phyloP scores from a whole-genome alignment of 108 stramenopile species.

The Schizochytrium sp. region DNA sequence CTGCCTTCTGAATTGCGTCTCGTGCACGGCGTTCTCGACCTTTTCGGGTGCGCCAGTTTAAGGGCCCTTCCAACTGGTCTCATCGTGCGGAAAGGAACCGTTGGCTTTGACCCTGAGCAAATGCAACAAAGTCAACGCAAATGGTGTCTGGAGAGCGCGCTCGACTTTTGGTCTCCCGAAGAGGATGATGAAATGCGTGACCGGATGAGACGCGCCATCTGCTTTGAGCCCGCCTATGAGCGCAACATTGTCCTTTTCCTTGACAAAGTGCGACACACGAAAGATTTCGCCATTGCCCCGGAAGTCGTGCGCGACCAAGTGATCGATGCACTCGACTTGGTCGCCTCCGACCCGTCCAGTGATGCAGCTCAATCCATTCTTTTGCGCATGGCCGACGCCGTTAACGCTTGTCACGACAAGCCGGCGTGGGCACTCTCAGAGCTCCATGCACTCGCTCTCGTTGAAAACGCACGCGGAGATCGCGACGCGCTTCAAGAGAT shows the following conservation, averaged over 20 bases:
- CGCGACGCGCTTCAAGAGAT: neutral
- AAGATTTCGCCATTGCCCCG: neutral
- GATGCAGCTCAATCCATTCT: neutral
- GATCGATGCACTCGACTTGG: neutral
- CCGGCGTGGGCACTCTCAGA: neutral
- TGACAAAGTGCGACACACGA: neutral
- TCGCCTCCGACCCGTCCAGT: neutral
- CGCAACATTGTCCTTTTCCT: neutral
- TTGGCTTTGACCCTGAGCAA: neutral
- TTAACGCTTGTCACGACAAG: neutral
- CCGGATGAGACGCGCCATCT: neutral
- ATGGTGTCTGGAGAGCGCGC: neutral
- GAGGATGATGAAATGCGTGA: too few relatives aligned
- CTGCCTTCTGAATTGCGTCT: neutral
- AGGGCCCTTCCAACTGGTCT: neutral
- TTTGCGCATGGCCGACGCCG: neutral
- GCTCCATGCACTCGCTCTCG: neutral
- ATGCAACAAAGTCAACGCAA: neutral
- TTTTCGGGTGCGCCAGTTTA: neutral
- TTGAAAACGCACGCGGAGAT: neutral
- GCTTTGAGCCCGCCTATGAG: neutral
- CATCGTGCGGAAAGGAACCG: neutral
- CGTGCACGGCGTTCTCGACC: neutral
- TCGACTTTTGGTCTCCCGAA: too few relatives aligned
- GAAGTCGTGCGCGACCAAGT: neutral